Evolutionary conservation across 371 early-diverging fungal species (phyloP).

Genomic region (Smittium mucronatum): DNA sequence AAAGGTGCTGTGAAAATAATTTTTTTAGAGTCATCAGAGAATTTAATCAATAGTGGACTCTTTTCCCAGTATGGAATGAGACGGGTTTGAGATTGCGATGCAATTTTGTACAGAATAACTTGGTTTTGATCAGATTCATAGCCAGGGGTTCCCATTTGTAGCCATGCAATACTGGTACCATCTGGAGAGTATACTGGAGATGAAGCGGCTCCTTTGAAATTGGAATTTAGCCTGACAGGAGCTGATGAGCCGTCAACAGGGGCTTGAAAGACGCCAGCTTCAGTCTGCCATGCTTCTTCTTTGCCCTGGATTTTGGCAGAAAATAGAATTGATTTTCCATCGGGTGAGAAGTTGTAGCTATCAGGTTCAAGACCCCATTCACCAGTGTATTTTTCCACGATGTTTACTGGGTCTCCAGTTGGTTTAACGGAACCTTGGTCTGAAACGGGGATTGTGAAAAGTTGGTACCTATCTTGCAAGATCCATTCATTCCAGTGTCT

Average conservation of each 20-base stretch:
- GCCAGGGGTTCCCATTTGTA: constrained; percentile 56
- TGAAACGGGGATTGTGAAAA: constrained; percentile 17
- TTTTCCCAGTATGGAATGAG: constrained; percentile 52
- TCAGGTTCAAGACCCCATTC: constrained; percentile 5
- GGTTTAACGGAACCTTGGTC: constrained; percentile 8
- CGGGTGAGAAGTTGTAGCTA: constrained; percentile 20
- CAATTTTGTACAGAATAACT: constrained; percentile 41
- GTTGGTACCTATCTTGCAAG: constrained; percentile 15
- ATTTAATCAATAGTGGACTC: constrained; percentile 43
- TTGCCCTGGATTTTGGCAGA: constrained; percentile 44
- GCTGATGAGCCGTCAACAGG: constrained; percentile 38
- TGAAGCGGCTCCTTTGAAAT: constrained; percentile 47
- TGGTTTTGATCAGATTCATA: constrained; percentile 69
- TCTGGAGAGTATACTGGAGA: constrained; percentile 48
- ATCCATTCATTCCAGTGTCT: constrained; percentile 28
- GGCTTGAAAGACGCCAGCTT: constrained; percentile 52
- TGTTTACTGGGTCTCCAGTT: neutral
- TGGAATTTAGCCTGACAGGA: constrained; percentile 28
- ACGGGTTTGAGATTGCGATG: constrained; percentile 21
- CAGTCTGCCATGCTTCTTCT: constrained; percentile 66
- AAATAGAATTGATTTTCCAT: constrained; percentile 52
- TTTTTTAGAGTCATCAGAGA: constrained; percentile 35
- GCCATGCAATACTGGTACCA: constrained; percentile 48
- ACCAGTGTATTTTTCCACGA: neutral
- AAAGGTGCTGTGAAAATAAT: constrained; percentile 41